Conservation (phyloP, 202 grass and related monocot species). For the Saccharum hybrid region DNA sequence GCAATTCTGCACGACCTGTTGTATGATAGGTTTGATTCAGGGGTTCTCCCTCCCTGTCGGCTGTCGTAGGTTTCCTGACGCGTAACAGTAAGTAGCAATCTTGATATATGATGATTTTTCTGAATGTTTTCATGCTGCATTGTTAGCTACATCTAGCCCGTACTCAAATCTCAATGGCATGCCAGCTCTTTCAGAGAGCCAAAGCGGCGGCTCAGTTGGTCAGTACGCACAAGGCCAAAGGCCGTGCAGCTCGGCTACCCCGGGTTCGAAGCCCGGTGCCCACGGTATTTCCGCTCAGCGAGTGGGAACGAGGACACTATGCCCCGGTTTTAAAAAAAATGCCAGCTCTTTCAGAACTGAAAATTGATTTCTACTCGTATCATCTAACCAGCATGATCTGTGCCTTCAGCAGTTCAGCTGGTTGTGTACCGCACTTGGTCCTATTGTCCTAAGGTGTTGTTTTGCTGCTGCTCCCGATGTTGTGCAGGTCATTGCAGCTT, state of each 20-base stretch:
- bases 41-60: background rate
- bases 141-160: background rate
- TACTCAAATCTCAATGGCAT: background rate
- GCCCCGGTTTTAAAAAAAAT: too few species aligned
- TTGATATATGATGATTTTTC: background rate
- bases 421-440: background rate
- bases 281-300: too few species aligned
- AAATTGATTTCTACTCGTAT: background rate
- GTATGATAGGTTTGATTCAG: background rate
- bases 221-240: too few species aligned
- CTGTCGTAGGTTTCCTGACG: background rate
- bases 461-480: background rate
- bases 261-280: too few species aligned
- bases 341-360: background rate
- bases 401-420: too few species aligned
- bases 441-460: slow-evolving; percentile 33
- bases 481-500: slow-evolving; percentile 53
- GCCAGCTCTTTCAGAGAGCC: too few species aligned
- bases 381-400: too few species aligned
- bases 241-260: too few species aligned
- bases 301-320: too few species aligned
- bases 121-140: background rate
- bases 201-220: too few species aligned
- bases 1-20: background rate
- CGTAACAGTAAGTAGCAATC: background rate